These are phyloP conservation scores for Setaria viridis DNA, from an alignment of 202 grass and related monocot genomes.

Conservation along the genomic window DNA sequence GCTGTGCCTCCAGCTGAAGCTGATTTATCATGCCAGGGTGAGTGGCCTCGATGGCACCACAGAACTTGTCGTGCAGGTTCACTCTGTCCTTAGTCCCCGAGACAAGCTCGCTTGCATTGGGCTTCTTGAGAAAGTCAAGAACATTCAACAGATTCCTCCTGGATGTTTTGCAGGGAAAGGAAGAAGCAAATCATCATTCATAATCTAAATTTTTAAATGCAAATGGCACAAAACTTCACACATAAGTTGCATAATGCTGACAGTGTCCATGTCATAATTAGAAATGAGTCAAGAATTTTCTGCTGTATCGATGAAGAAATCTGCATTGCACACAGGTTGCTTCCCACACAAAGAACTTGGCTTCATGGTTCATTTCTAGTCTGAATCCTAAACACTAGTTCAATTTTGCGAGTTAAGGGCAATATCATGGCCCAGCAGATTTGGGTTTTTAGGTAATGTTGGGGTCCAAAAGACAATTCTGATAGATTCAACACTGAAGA, in stretches of 20 bases:
- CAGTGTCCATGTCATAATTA: background rate
- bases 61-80: constrained; percentile 81
- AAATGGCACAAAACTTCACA: background rate
- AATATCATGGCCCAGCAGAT: background rate
- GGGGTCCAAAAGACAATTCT: background rate
- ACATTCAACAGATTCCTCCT: constrained; percentile 96
- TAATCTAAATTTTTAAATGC: constrained; percentile 13
- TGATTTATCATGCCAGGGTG: constrained; percentile 71
- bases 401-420: background rate
- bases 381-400: background rate
- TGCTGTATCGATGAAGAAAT: background rate
- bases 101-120: constrained; percentile 80
- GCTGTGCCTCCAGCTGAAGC: constrained; percentile 63
- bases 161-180: constrained; percentile 28
- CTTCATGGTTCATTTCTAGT: background rate
- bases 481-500: background rate
- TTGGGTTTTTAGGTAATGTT: background rate
- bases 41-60: constrained; percentile 60
- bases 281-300: background rate
- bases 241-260: background rate
- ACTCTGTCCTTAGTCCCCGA: constrained; percentile 86
- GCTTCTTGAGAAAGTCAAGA: constrained; percentile 81
- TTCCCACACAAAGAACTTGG: background rate
- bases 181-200: background rate
- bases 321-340: background rate